Conservation (phyloP, 2,329 filamentous ascomycete genomes). For the Stemphylium vesicarium region DNA sequence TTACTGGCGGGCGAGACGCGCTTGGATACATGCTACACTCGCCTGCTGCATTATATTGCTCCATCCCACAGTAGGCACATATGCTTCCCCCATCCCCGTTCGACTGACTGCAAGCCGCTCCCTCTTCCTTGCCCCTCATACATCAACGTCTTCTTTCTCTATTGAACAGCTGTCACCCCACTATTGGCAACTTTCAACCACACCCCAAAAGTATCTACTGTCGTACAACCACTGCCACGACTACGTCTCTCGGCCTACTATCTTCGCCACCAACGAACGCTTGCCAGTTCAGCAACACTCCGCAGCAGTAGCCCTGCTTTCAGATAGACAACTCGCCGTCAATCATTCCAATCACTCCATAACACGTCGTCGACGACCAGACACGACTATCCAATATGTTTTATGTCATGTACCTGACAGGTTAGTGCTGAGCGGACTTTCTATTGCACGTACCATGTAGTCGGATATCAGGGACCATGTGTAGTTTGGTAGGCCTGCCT, state of each 20-base stretch:
- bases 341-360: conserved; percentile 33
- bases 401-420: conserved; percentile 54
- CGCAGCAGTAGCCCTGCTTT: conserved; percentile 29
- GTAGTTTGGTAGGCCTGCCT: conserved; percentile 38
- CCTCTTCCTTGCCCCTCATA: conserved; percentile 46
- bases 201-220: conserved; percentile 33
- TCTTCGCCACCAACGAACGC: conserved; percentile 42
- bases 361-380: conserved; percentile 29
- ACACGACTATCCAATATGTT: conserved; percentile 43
- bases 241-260: conserved; percentile 35
- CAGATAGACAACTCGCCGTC: conserved; percentile 32
- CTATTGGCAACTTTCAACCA: conserved; percentile 45
- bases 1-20: conserved; percentile 58
- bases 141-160: conserved; percentile 37
- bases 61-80: conserved; percentile 48
- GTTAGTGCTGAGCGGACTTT: conserved; percentile 33
- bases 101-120: conserved; percentile 46
- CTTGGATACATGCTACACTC: conserved; percentile 50
- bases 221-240: conserved; percentile 49
- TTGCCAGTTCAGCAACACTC: conserved; percentile 43
- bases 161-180: conserved; percentile 47
- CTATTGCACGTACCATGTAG: conserved; percentile 6
- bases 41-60: conserved; percentile 51
- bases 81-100: conserved; percentile 43
- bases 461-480: conserved; percentile 1